A percentile compares a stretch with the other conserved stretches of the same genome.
Conservation (phyloP, 495 filamentous ascomycete species). For the Penicillium parvum region DNA sequence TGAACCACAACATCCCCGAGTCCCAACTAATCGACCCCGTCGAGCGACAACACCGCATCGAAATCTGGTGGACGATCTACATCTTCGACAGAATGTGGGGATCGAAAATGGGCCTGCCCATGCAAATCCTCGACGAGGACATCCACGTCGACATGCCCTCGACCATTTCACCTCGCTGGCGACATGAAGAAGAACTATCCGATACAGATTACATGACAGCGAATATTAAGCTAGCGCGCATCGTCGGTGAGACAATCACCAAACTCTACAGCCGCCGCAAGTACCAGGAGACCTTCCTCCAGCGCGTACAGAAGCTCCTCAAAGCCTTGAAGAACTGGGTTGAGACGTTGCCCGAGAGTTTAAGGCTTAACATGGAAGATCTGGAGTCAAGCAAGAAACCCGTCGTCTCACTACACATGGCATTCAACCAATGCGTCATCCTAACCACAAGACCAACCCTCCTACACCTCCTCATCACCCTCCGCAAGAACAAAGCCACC, state of each 20-base stretch:
- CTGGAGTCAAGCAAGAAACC: constrained; percentile 37
- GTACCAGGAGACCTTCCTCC: constrained; percentile 41
- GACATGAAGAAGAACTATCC: constrained; percentile 41
- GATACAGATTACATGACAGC: constrained; percentile 39
- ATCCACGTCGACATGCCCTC: constrained; percentile 45
- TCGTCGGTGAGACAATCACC: constrained; percentile 41
- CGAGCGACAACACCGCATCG: constrained; percentile 41
- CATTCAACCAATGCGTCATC: constrained; percentile 43
- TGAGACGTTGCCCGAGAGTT: constrained; percentile 37
- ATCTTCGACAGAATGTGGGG: constrained; percentile 48
- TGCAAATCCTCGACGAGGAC: constrained; percentile 45
- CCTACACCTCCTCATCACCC: constrained; percentile 38
- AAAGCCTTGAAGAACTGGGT: constrained; percentile 45
- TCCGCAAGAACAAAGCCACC: constrained; percentile 19
- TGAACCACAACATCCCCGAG: constrained; percentile 46
- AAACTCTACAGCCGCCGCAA: constrained; percentile 42
- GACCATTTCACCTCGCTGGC: constrained; percentile 26
- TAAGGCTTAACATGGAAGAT: constrained; percentile 37
- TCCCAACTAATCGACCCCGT: constrained; percentile 43
- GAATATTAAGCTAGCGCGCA: constrained; percentile 39
- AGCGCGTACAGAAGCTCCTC: constrained; percentile 40
- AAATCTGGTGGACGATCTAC: constrained; percentile 48
- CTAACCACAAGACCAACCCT: constrained; percentile 40
- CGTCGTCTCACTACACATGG: constrained; percentile 37
- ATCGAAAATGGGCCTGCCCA: constrained; percentile 43